Conservation (phyloP, 805 yeast species). For the Starmera quercuum region DNA sequence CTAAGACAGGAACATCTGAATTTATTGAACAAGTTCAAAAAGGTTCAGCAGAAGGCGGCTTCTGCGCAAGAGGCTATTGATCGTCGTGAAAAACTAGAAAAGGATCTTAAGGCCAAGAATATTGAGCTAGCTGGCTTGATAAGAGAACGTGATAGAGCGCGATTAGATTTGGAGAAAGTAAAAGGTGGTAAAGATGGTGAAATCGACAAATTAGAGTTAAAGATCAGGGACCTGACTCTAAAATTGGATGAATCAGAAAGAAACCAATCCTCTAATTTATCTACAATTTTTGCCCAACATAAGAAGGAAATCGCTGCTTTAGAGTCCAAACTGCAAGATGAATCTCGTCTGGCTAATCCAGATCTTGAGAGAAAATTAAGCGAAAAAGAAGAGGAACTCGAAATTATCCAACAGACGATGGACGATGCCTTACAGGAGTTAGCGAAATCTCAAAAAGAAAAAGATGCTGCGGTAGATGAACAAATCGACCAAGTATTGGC, state of each 20-base stretch:
- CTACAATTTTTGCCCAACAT: constrained; percentile 53
- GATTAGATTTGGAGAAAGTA: constrained; percentile 68
- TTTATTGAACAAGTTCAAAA: constrained; percentile 68
- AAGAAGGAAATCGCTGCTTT: constrained; percentile 52
- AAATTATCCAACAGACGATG: constrained; percentile 71
- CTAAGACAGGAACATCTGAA: constrained; percentile 87
- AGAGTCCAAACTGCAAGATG: constrained; percentile 25
- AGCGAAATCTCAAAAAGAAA: constrained; percentile 39
- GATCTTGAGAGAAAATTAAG: constrained; percentile 39
- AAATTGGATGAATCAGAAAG: constrained; percentile 54
- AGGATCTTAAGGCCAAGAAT: constrained; percentile 79
- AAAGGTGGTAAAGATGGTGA: constrained; percentile 60
- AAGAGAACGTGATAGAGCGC: constrained; percentile 82
- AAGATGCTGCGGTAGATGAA: constrained; percentile 46
- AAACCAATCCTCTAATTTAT: constrained; percentile 54
- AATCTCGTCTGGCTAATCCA: constrained; percentile 13
- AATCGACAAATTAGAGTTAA: constrained; percentile 56
- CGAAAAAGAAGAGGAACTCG: constrained; percentile 73
- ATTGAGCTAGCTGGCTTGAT: constrained; percentile 84
- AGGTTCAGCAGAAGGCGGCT: constrained; percentile 78
- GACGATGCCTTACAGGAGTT: constrained; percentile 61
- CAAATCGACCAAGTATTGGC: constrained; percentile 47
- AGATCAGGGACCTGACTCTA: constrained; percentile 52
- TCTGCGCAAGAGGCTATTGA: constrained; percentile 86
- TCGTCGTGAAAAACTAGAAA: constrained; percentile 72